Evolutionary conservation across 345 rosid species (phyloP), one percentile per base, ranked within the genome.

Genomic region (Citrus maxima): DNA sequence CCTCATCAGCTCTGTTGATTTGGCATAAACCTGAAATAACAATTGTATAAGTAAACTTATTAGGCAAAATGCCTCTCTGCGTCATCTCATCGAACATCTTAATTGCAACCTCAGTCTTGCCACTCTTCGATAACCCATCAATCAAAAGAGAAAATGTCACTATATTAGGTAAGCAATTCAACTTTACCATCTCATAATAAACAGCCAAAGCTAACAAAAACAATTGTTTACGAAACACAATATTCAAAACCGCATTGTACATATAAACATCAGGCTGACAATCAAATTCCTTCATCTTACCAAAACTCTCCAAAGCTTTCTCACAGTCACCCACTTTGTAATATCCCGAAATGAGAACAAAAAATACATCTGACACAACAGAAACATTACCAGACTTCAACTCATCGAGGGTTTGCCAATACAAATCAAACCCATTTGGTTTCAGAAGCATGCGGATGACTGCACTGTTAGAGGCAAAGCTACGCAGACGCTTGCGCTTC

Each of bases 21-120:
- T 72, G 89, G 83, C 97, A 95, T 84, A 94, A 78, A 6, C 94
- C 97, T 2, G 91, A 88, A 80, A 94, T 79, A 16, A 92, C 72
- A 10, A 88, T 82, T 0, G 93, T 90, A 72, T 89, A 93, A 1
- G 79, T 88, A 67, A 84, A 74, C 67, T 76, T 81, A 75, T 88
- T 83, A 0, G 99, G 97, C 55, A 40, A 66, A 42, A 93, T 79
- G 14, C 91, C 93, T 78, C 88, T 88, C 18, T 65, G 27, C 0
- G 79, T 56, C 99, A 96, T 96, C 84, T 92, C 95, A 61, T 92
- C 94, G 27, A 93, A 86, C 98, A 96, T n/a, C 78, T 84, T 82
- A 63, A 88, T 89, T 6, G 99, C 97, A 73, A 90, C 86, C 12
- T 49, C n/a, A 13, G 75, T 82, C 71, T 88, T 85, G 55, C 92